Base-by-base conservation (phyloP, 371 early-diverging fungal genomes). In the Mortierella polycephala region DNA sequence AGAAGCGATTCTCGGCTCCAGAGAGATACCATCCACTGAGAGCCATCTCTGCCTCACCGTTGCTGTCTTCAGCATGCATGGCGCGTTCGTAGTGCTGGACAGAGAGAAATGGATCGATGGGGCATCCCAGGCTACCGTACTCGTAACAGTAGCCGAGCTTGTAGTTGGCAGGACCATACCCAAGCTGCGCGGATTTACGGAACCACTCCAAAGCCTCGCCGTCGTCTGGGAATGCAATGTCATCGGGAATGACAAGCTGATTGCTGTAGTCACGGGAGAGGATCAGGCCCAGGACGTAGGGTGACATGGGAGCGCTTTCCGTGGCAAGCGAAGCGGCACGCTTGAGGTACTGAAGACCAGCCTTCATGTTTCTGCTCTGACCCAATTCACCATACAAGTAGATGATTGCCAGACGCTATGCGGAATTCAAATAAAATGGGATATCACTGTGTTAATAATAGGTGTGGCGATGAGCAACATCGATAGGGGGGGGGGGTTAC, bases 11-110 rank as follows among this genome's bases (percentile, higher is more conserved):
- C n/a, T 93, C 93, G 11, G 85, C 82, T 20, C 98, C 99, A 1
- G 95, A 94, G n/a, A 99, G 81, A 72, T 97, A 98, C 98, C 98
- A 98, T 4, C 96, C 96, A 20, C 95, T 92, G 39, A 99, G 84
- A 2, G 96, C 96, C 81, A 98, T 91, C 83, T 96, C 93, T 21
- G 98, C 95, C 56, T 97, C 96, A 3, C 77, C 77, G 30, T 67
- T 71, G 6, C 94, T 91, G 66, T 98, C 91, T 40, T 93, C 94
- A 57, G 93, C 92, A 57, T 94, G 89, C 3, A 98, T 96, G 0
- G 99, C 98, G 16, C 89, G 84, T 60, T 86, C 86, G 75, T 96
- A 96, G 68, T 88, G 93, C 21, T 86, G 89, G 46, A 96, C 89
- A 7, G 93, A 93, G 5, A 90, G 69, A 50, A 82, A 80, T 1